These are phyloP conservation scores for Pachysolen tannophilus DNA, from an alignment of 805 yeast species.

Conservation along the genomic window DNA sequence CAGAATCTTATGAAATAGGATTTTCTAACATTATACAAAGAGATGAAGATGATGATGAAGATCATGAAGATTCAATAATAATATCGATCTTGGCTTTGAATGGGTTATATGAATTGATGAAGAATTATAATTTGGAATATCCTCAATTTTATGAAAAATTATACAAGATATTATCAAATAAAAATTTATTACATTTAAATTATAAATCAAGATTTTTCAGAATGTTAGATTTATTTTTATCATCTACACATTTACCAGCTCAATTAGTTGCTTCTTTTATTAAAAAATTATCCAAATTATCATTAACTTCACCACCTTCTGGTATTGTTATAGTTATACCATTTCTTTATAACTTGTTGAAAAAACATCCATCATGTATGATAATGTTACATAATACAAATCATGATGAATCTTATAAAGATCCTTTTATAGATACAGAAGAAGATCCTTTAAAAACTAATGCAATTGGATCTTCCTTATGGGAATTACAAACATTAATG, in stretches of 20 bases:
- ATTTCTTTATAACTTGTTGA: constrained; percentile 82
- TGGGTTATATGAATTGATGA: constrained; percentile 82
- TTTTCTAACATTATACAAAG: constrained; percentile 14
- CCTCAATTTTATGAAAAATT: constrained; percentile 83
- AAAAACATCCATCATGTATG: constrained; percentile 94
- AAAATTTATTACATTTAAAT: constrained; percentile 64
- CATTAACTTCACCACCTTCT: constrained; percentile 75
- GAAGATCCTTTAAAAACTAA: constrained; percentile 68
- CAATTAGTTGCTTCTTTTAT: constrained; percentile 83
- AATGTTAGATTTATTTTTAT: constrained; percentile 73
- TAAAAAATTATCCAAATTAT: constrained; percentile 68
- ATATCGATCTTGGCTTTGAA: constrained; percentile 66
- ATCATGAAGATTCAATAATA: constrained; percentile 18
- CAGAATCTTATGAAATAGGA: constrained; percentile 64
- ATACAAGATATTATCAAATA: constrained; percentile 71
- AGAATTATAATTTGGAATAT: constrained; percentile 74
- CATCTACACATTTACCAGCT: constrained; percentile 83
- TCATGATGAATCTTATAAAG: constrained; percentile 31
- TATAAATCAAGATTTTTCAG: constrained; percentile 86
- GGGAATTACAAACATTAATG: constrained; percentile 82
- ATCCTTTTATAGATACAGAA: constrained; percentile 62
- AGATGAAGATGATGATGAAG: constrained; percentile 26
- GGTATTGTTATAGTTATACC: constrained; percentile 85
- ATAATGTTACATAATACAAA: constrained; percentile 59
- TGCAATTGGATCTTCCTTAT: constrained; percentile 79